Evolutionary conservation across 306 rosid genomes (phyloP).

Genomic region (Quillaja saponaria): DNA sequence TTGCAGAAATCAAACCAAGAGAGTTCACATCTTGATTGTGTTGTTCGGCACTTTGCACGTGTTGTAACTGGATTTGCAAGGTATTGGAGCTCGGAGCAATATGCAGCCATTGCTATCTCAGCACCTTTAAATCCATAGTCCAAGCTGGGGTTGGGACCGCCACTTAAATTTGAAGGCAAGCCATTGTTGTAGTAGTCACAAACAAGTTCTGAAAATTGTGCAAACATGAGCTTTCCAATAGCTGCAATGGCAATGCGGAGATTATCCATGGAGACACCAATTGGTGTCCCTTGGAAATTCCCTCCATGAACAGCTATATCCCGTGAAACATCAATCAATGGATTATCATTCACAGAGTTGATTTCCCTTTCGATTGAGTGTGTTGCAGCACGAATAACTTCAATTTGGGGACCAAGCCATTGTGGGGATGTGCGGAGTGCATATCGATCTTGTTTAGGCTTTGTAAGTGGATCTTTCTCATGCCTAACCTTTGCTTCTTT

Average conservation of each 20-base stretch:
- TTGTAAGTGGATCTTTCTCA: conserved; percentile 36
- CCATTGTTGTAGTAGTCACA: conserved; percentile 42
- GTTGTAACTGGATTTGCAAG: too few species aligned
- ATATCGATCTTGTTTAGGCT: conserved; percentile 30
- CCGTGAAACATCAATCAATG: conserved; percentile 30
- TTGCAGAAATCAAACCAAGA: conserved; percentile 39
- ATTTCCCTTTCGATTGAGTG: conserved; percentile 44
- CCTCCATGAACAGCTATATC: conserved; percentile 41
- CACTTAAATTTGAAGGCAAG: conserved; percentile 40
- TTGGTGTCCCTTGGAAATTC: conserved; percentile 46
- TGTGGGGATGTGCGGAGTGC: too few species aligned
- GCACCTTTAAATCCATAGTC: too few species aligned
- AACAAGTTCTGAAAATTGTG: conserved; percentile 44
- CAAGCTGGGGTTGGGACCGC: conserved; percentile 39
- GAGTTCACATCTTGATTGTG: conserved; percentile 38
- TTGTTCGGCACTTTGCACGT: too few species aligned
- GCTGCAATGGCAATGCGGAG: conserved; percentile 44
- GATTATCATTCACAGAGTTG: conserved; percentile 17
- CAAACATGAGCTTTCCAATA: conserved; percentile 42
- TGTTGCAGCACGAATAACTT: conserved; percentile 40
- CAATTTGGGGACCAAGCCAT: background rate
- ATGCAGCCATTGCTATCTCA: too few species aligned
- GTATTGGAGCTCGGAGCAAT: too few species aligned
- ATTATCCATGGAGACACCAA: conserved; percentile 46
- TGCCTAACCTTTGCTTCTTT: conserved; percentile 35